These are phyloP conservation scores for Pestalotiopsis sp. DNA, from an alignment of 2,329 filamentous ascomycete species.

Conservation along the genomic window DNA sequence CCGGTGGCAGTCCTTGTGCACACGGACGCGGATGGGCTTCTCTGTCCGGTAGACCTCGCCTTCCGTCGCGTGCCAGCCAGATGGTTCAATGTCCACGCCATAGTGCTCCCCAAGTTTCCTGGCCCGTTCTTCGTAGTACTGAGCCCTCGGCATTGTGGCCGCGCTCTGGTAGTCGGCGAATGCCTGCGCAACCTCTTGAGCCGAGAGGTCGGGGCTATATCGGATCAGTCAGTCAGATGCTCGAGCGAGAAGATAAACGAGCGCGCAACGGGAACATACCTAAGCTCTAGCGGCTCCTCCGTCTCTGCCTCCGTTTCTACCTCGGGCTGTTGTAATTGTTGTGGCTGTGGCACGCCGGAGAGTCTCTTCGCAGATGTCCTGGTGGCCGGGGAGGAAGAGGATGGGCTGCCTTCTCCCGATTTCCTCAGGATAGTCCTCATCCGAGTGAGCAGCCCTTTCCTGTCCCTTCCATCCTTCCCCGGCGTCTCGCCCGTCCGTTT, in stretches of 20 bases:
- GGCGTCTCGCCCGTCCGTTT: background rate
- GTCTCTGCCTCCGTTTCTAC: background rate
- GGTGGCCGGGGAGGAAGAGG: conserved; percentile 17
- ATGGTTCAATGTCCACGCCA: conserved; percentile 57
- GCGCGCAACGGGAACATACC: background rate
- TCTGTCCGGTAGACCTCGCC: conserved; percentile 67
- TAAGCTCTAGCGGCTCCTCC: background rate
- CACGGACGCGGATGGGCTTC: conserved; percentile 77
- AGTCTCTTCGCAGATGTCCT: conserved; percentile 4
- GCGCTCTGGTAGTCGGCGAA: conserved; percentile 28
- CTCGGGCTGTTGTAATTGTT: background rate
- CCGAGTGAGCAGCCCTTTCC: conserved; percentile 43
- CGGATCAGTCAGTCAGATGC: background rate
- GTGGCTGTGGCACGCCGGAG: background rate
- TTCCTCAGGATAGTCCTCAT: conserved; percentile 54
- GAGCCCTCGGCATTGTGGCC: conserved; percentile 46
- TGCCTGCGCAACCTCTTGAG: background rate
- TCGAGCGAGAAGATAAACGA: background rate
- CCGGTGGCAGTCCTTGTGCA: conserved; percentile 79
- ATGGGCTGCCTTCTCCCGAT: conserved; percentile 24
- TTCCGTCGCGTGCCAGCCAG: conserved; percentile 54
- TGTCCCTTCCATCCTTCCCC: conserved; percentile 34
- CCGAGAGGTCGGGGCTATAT: background rate
- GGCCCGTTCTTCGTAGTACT: conserved; percentile 59
- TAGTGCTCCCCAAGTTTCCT: conserved; percentile 58